Evolutionary conservation across 106 monocot genomes (phyloP).

Genomic region (Apostasia shenzhenica): DNA sequence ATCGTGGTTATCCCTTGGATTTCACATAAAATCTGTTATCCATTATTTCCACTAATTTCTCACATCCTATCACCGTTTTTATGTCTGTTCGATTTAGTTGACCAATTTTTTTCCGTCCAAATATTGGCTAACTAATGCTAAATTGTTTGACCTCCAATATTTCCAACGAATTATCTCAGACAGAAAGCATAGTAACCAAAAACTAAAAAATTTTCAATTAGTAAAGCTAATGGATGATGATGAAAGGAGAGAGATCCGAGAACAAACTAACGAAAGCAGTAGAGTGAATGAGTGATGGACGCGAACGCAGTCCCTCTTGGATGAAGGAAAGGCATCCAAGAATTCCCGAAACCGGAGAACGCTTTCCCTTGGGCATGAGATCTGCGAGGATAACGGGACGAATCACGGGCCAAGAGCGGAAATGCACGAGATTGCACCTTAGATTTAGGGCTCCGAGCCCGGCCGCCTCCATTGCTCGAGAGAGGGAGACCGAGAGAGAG

Average conservation of each 20-base stretch:
- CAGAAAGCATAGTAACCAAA: background rate
- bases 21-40: too few relatives aligned
- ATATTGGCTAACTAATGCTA: too few relatives aligned
- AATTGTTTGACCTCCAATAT: too few relatives aligned
- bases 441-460: conserved; percentile 8
- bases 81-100: too few relatives aligned
- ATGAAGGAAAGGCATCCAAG: background rate
- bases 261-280: conserved; percentile 10
- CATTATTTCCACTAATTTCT: too few relatives aligned
- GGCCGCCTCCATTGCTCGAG: conserved; percentile 4
- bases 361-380: background rate
- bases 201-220: background rate
- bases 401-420: conserved; percentile 6
- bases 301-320: background rate
- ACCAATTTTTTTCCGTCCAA: too few relatives aligned
- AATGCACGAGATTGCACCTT: conserved; percentile 1
- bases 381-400: conserved; percentile 8
- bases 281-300: conserved; percentile 1
- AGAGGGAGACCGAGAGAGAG: too few relatives aligned
- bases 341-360: background rate
- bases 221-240: background rate
- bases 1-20: too few relatives aligned
- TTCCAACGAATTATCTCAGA: background rate
- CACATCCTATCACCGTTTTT: too few relatives aligned
- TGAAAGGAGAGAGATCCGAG: background rate